Percentiles rank a stretch among this genome's conserved stretches.
These are phyloP conservation scores for Kwoniella newhampshirensis DNA, from an alignment of 768 basidiomycete species.

Conservation along the genomic window DNA sequence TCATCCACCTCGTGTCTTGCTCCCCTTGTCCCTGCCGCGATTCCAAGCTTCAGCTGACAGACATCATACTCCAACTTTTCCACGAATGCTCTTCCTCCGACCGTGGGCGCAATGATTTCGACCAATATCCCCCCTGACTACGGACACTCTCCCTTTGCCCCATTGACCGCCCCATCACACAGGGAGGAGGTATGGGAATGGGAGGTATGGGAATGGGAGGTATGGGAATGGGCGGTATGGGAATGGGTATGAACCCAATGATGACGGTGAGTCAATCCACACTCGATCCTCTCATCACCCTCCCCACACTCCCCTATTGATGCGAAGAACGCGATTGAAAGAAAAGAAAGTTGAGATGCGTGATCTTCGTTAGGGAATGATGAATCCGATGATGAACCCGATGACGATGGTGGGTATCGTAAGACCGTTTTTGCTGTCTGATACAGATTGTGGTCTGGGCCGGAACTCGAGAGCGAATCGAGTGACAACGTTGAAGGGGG, in stretches of 20 bases:
- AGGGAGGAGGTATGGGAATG: constrained; percentile 5
- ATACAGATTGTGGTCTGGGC: too few relatives aligned
- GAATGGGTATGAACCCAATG: constrained; percentile 56
- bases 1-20: too few relatives aligned
- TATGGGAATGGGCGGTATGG: constrained; percentile 46
- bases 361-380: too few relatives aligned
- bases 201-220: constrained; percentile 42
- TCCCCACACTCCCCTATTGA: too few relatives aligned
- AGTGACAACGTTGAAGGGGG: neutral
- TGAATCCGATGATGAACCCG: constrained; percentile 30
- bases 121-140: constrained; percentile 1
- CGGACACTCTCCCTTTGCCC: neutral
- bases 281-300: too few relatives aligned
- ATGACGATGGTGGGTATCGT: constrained; percentile 29
- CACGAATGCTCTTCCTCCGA: constrained; percentile 21
- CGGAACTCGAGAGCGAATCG: too few relatives aligned
- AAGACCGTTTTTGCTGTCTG: neutral
- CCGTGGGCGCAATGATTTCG: neutral
- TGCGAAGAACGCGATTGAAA: too few relatives aligned
- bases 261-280: constrained; percentile 17
- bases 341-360: too few relatives aligned
- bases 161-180: neutral
- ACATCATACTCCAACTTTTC: constrained; percentile 8
- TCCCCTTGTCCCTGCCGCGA: too few relatives aligned
- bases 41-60: too few relatives aligned